These are phyloP conservation scores for Fusarium chuoi DNA, from an alignment of 2,329 filamentous ascomycete genomes.

Conservation along the genomic window DNA sequence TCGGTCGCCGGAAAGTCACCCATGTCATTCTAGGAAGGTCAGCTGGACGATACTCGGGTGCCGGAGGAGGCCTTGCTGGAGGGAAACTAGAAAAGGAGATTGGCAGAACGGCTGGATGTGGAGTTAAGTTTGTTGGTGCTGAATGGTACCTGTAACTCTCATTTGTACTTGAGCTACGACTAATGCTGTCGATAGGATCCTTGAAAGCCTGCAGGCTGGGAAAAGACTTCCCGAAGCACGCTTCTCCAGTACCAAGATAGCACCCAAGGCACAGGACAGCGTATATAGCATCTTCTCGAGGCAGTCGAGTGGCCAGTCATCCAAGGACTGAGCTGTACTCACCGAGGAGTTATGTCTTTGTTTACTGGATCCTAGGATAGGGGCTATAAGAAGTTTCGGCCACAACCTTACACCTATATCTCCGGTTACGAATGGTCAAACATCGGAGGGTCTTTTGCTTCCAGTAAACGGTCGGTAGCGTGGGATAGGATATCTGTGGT, in stretches of 20 bases:
- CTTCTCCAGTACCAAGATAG: conserved; percentile 73
- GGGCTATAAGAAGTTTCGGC: not conserved
- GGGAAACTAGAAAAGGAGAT: conserved; percentile 87
- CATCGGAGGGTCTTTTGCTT: not conserved
- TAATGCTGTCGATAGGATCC: conserved; percentile 64
- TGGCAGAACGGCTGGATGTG: conserved; percentile 70
- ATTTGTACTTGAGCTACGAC: not conserved
- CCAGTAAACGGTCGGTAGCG: not conserved
- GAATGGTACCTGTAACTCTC: conserved; percentile 70
- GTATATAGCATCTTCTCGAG: conserved; percentile 63
- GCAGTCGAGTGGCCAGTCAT: conserved; percentile 7
- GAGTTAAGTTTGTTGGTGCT: conserved; percentile 80
- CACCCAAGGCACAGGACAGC: conserved; percentile 70
- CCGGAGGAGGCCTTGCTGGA: conserved; percentile 79
- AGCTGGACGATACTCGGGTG: conserved; percentile 58
- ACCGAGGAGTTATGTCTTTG: not conserved
- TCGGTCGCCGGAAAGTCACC: conserved; percentile 80
- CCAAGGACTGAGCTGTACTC: conserved; percentile 3
- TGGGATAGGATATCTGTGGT: not conserved
- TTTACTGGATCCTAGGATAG: not conserved
- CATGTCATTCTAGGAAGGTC: conserved; percentile 83
- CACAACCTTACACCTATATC: not conserved
- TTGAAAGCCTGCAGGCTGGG: conserved; percentile 84
- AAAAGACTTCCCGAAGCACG: conserved; percentile 78
- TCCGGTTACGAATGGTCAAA: not conserved